phyloP scores from a whole-genome alignment of 2,329 filamentous ascomycete species.

The Hypomyces perniciosus region DNA sequence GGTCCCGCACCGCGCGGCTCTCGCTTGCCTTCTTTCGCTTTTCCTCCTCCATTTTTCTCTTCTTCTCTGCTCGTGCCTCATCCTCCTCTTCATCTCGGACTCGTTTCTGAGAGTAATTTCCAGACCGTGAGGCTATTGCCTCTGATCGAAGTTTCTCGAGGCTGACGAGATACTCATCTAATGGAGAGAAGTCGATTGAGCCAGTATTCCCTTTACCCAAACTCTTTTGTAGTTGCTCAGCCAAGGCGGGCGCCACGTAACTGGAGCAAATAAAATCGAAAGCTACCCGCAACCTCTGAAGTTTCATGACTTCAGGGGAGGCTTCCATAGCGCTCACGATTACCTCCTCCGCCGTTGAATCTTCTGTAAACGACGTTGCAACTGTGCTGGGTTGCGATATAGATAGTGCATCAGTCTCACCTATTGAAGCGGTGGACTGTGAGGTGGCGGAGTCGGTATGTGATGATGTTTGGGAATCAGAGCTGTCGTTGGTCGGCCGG shows the following conservation, averaged over 20 bases:
- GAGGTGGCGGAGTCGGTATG: conserved; percentile 31
- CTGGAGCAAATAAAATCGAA: conserved; percentile 58
- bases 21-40: conserved; percentile 72
- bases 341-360: conserved; percentile 24
- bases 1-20: conserved; percentile 68
- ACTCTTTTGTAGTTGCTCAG: conserved; percentile 34
- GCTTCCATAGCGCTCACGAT: conserved; percentile 40
- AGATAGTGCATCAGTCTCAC: conserved; percentile 28
- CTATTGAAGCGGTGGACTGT: conserved; percentile 34
- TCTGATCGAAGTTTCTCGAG: conserved; percentile 65
- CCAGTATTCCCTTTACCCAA: conserved; percentile 31
- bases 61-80: conserved; percentile 67
- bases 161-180: conserved; percentile 63
- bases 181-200: conserved; percentile 58
- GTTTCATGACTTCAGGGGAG: conserved; percentile 43
- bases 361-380: conserved; percentile 38
- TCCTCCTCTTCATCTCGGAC: conserved; percentile 61
- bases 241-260: conserved; percentile 49
- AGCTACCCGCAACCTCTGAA: conserved; percentile 60
- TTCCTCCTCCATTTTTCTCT: conserved; percentile 79
- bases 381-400: conserved; percentile 39
- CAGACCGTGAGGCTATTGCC: conserved; percentile 61
- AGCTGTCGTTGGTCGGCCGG: conserved; percentile 8
- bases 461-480: conserved; percentile 17
- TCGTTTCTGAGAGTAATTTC: conserved; percentile 67